Percentiles rank a stretch among this genome's conserved stretches.
Conservation (phyloP, 768 basidiomycete genomes). For the Boletus reticuloceps region DNA sequence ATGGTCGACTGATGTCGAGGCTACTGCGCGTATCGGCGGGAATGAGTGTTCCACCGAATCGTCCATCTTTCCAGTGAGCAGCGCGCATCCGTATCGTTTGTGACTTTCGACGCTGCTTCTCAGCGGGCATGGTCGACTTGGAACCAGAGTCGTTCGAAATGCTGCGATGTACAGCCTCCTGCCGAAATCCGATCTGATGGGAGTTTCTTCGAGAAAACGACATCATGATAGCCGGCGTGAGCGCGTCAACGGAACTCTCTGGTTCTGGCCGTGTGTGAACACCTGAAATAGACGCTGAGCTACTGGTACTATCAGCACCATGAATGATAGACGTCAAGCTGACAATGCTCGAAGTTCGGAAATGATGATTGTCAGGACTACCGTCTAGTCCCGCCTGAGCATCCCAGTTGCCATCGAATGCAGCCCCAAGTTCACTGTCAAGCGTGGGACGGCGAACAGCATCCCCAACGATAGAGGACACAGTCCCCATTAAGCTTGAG, state of each 20-base stretch:
- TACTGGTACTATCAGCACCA: conserved; percentile 11
- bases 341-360: conserved; percentile 55
- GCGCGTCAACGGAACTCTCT: neutral
- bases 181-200: conserved; percentile 12
- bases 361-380: conserved; percentile 40
- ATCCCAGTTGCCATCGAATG: conserved; percentile 35
- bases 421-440: conserved; percentile 57
- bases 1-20: conserved; percentile 22
- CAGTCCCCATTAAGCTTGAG: conserved; percentile 1
- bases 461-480: conserved; percentile 7
- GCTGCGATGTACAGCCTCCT: neutral
- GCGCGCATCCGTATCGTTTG: conserved; percentile 59
- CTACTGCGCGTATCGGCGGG: conserved; percentile 12
- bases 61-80: conserved; percentile 54
- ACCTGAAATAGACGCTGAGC: conserved; percentile 1
- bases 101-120: conserved; percentile 37
- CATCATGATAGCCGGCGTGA: neutral
- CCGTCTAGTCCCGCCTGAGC: conserved; percentile 5
- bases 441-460: conserved; percentile 37
- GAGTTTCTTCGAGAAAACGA: conserved; percentile 7
- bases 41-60: conserved; percentile 42
- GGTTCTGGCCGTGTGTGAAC: neutral
- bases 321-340: conserved; percentile 43
- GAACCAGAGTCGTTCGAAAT: conserved; percentile 28
- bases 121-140: conserved; percentile 16